Conservation (phyloP, 352 stramenopile genomes). For the Thraustochytrium sp. region DNA sequence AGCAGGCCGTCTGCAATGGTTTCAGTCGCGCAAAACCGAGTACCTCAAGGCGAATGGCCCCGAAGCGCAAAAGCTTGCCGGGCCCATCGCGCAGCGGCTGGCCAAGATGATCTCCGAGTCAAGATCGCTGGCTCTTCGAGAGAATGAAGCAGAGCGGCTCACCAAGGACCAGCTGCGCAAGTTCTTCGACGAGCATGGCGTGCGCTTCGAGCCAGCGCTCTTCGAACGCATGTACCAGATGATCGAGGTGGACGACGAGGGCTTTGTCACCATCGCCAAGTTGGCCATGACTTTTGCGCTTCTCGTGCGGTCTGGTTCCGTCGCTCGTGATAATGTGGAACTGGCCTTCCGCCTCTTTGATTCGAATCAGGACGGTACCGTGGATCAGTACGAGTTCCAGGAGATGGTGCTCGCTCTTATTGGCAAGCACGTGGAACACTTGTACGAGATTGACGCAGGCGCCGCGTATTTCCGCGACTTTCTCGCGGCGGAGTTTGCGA, state of each 20-base stretch:
- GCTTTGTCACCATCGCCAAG: neutral
- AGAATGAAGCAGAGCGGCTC: neutral
- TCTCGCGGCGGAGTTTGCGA: neutral
- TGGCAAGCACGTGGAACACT: neutral
- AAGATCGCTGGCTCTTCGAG: neutral
- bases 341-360: constrained; percentile 35
- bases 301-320: neutral
- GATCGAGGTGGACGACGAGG: neutral
- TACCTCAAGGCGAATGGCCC: neutral
- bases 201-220: neutral
- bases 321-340: neutral
- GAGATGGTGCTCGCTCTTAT: constrained; percentile 3
- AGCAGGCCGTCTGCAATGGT: neutral
- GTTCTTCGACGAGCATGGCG: neutral
- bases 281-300: neutral
- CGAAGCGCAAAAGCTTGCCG: neutral
- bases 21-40: neutral
- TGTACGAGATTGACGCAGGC: neutral
- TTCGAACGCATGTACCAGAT: constrained; percentile 12
- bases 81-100: neutral
- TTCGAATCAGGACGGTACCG: neutral
- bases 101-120: neutral
- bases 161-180: constrained; percentile 19
- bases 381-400: neutral
- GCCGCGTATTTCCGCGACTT: neutral